Conservation (phyloP, 148 eudicot genomes). For the Spergularia marina region DNA sequence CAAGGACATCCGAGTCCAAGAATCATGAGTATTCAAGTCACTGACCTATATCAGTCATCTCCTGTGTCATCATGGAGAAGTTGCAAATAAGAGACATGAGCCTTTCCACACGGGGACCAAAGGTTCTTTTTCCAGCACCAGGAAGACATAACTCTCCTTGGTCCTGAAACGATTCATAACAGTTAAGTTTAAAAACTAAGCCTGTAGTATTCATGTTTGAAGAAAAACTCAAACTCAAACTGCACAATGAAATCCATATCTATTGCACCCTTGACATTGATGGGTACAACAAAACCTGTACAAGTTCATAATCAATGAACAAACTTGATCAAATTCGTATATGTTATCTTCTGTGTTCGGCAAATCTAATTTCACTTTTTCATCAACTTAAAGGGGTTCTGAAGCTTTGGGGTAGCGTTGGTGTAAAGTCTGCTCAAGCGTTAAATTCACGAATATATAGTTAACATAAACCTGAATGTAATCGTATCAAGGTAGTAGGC, state of each 20-base stretch:
- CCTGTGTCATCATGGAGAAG: slow-evolving; percentile 9
- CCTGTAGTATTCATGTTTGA: neutral
- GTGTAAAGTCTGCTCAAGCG: neutral
- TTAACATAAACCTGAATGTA: neutral
- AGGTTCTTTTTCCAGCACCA: neutral
- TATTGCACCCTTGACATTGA: neutral
- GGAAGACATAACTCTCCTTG: slow-evolving; percentile 6
- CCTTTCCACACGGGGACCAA: slow-evolving; percentile 12
- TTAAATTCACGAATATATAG: neutral
- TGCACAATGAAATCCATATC: neutral
- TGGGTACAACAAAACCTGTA: neutral
- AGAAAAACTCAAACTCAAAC: neutral
- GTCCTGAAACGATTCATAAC: neutral
- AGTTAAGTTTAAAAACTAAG: neutral
- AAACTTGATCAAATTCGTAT: neutral
- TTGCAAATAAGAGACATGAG: slow-evolving; percentile 19
- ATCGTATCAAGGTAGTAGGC: neutral
- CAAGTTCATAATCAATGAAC: neutral
- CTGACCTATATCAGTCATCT: slow-evolving; percentile 18
- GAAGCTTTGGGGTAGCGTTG: no score
- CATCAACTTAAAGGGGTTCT: neutral
- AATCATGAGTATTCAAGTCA: neutral
- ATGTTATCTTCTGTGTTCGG: neutral
- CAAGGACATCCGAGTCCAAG: neutral
- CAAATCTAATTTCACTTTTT: neutral